Percentiles rank a stretch among this genome's conserved stretches.
These are phyloP conservation scores for Mycena sanguinolenta DNA, from an alignment of 768 basidiomycete genomes.

Conservation along the genomic window DNA sequence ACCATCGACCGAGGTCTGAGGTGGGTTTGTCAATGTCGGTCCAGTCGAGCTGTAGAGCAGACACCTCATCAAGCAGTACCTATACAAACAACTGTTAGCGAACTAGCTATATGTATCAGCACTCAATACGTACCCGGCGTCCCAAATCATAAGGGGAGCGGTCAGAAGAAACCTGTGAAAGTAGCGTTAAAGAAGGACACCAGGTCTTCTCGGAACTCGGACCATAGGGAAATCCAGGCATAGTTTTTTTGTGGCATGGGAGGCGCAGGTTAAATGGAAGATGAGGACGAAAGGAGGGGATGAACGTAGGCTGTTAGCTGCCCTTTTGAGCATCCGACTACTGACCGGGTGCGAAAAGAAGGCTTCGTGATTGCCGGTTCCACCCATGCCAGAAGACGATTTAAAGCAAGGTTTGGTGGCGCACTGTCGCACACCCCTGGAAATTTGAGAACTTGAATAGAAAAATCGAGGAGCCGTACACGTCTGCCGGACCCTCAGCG, in stretches of 20 bases:
- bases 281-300: constrained; percentile 19
- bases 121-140: constrained; percentile 62
- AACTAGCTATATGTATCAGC: not conserved
- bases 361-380: constrained; percentile 36
- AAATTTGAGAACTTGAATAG: constrained; percentile 21
- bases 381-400: constrained; percentile 30
- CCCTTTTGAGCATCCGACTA: constrained; percentile 35
- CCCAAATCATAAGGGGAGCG: constrained; percentile 77
- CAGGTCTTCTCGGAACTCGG: constrained; percentile 1
- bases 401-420: constrained; percentile 31
- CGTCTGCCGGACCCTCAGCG: constrained; percentile 20
- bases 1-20: constrained; percentile 58
- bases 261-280: not conserved
- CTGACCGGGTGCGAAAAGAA: constrained; percentile 37
- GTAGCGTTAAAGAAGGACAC: not conserved
- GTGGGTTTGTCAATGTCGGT: constrained; percentile 10
- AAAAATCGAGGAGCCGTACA: constrained; percentile 15
- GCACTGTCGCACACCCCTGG: constrained; percentile 22
- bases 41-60: constrained; percentile 40
- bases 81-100: constrained; percentile 44
- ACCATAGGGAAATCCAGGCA: constrained; percentile 63
- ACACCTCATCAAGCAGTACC: constrained; percentile 50
- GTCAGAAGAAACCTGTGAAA: constrained; percentile 62
- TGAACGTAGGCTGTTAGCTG: constrained; percentile 17
- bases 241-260: constrained; percentile 46